Base-by-base conservation (phyloP, 2,329 filamentous ascomycete genomes). In the Hypoxylon sp. region DNA sequence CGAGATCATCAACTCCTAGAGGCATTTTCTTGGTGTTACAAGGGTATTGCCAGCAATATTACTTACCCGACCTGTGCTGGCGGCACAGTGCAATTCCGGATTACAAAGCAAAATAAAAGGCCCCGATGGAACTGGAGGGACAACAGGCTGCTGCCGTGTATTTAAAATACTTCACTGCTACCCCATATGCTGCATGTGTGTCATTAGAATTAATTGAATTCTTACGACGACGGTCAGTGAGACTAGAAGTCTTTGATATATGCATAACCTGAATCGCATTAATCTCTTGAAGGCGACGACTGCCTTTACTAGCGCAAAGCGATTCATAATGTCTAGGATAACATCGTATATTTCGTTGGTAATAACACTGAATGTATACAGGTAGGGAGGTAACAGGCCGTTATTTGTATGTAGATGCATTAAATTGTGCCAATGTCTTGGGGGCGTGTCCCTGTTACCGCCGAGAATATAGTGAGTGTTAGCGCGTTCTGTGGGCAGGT, bases 361-460 rank as follows among this genome's bases (percentile, higher is more conserved):
- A 25, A 22, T 17, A 20, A 20, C 20, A 27, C 25, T 27, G 25
- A 17, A 35, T 30, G 20, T 25, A 27, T 33, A 27, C 4, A 13
- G 20, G 8, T 7, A 49, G 11, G 60, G 49, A 62, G 33, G 35
- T 50, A 50, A 40, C 27, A 25, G 20, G 40, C 6, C 46, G 30
- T 20, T 25, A 60, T 20, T 68, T 56, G 10, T 5, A 27, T 27
- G 10, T 51, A 57, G 46, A 10, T 55, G 54, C 42, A 68, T 59
- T 63, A 58, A 68, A 64, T 70, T 70, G 49, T 64, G 62, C 68
- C 59, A 71, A 66, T 66, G 68, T 68, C 65, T 71, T 71, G 51
- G 65, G 13, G 25, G 6, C 17, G 42, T 61, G 54, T 60, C 61
- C 61, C 57, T 67, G 46, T 65, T 65, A 57, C 54, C 48, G 60